Evolutionary conservation across 495 filamentous ascomycete genomes (phyloP).

Genomic region (Penicillium diatomitis): DNA sequence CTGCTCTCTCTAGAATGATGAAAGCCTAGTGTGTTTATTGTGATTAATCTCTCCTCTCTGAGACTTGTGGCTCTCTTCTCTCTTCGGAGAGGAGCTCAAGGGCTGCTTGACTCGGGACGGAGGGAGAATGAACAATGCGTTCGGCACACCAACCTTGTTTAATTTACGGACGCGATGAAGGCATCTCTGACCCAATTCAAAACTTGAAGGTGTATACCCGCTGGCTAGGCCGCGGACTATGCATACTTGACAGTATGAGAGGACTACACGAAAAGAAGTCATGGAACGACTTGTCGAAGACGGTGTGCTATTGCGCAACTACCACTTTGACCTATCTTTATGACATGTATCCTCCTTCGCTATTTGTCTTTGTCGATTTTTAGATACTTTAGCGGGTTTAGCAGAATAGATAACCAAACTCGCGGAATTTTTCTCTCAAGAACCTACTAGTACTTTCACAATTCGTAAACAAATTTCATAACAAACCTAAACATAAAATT

Average conservation of each 20-base stretch:
- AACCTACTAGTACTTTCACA: too few relatives aligned
- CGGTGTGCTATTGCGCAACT: too few relatives aligned
- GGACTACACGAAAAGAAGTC: not conserved
- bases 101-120: slow-evolving; percentile 61
- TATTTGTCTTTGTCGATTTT: too few relatives aligned
- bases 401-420: too few relatives aligned
- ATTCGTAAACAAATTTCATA: too few relatives aligned
- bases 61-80: slow-evolving; percentile 75
- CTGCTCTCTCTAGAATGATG: slow-evolving; percentile 68
- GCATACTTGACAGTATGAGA: too few relatives aligned
- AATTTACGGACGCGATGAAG: slow-evolving; percentile 91
- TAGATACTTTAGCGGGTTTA: too few relatives aligned
- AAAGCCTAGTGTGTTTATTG: slow-evolving; percentile 93
- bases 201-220: slow-evolving; percentile 36
- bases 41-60: slow-evolving; percentile 64
- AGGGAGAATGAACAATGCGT: slow-evolving; percentile 92
- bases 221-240: slow-evolving; percentile 4
- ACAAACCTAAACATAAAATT: too few relatives aligned
- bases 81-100: slow-evolving; percentile 64
- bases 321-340: too few relatives aligned
- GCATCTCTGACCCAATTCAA: slow-evolving; percentile 78
- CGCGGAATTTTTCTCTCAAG: too few relatives aligned
- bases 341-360: too few relatives aligned
- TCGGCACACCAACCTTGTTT: slow-evolving; percentile 96
- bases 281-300: not conserved